These are phyloP conservation scores for Fraxinus baroniana DNA, from an alignment of 305 asterid species.

Conservation along the genomic window DNA sequence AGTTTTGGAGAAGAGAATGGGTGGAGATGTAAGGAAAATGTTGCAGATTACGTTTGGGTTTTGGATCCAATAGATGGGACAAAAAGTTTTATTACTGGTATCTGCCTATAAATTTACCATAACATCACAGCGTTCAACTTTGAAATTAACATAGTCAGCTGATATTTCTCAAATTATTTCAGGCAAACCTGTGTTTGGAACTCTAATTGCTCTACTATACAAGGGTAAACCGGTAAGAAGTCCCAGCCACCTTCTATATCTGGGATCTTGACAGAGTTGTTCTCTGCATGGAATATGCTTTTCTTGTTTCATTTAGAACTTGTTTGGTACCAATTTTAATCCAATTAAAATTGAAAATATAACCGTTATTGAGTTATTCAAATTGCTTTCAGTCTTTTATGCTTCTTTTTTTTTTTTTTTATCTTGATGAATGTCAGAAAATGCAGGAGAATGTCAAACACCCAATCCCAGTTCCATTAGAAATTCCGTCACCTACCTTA, in stretches of 20 bases:
- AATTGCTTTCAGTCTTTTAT: too few relatives aligned
- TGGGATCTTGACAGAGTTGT: neutral
- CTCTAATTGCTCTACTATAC: conserved; percentile 78
- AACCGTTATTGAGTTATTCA: too few relatives aligned
- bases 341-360: too few relatives aligned
- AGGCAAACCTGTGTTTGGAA: conserved; percentile 96
- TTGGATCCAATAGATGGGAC: conserved; percentile 98
- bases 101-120: neutral
- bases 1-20: conserved; percentile 95
- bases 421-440: too few relatives aligned
- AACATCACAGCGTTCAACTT: conserved; percentile 12
- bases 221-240: conserved; percentile 85
- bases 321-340: too few relatives aligned
- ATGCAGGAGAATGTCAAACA: too few relatives aligned
- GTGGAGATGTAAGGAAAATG: conserved; percentile 70
- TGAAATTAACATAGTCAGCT: conserved; percentile 20
- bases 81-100: conserved; percentile 93
- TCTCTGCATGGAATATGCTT: neutral
- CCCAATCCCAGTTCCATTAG: too few relatives aligned
- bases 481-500: too few relatives aligned
- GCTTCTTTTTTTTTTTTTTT: too few relatives aligned
- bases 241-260: conserved; percentile 23
- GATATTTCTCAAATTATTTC: conserved; percentile 15
- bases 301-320: too few relatives aligned
- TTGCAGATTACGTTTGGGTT: conserved; percentile 88